Percentiles rank a stretch among this genome's conserved stretches.
Conservation (phyloP, 805 yeast genomes). For the Priceomyces carsonii region DNA sequence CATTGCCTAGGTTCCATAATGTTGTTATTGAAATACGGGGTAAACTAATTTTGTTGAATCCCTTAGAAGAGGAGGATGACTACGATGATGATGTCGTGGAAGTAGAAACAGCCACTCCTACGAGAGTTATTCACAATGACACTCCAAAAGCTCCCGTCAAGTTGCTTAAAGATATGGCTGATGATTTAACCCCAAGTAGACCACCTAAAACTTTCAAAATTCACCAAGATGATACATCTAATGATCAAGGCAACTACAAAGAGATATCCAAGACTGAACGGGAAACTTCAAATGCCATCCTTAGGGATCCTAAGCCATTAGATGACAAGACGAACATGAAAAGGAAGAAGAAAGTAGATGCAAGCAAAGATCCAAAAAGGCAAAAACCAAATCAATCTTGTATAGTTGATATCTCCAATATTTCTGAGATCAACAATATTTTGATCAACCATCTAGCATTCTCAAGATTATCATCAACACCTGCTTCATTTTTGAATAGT, state of each 20-base stretch:
- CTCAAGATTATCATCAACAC: conserved; percentile 84
- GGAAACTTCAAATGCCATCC: no score
- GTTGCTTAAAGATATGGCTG: neutral
- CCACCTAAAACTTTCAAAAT: conserved; percentile 2
- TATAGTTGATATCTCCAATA: conserved; percentile 23
- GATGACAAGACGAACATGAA: conserved; percentile 26
- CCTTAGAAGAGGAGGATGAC: conserved; percentile 44
- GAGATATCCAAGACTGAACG: no score
- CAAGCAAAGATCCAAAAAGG: conserved; percentile 13
- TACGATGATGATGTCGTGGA: conserved; percentile 44
- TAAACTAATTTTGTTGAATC: conserved; percentile 54
- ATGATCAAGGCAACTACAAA: no score
- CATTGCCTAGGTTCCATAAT: conserved; percentile 62
- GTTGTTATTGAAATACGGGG: conserved; percentile 72
- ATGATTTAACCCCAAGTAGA: conserved; percentile 4
- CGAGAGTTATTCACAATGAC: neutral
- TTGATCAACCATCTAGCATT: conserved; percentile 86
- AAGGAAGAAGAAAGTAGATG: conserved; percentile 17
- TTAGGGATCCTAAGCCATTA: conserved; percentile 14
- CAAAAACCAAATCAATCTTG: conserved; percentile 17
- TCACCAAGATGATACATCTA: conserved; percentile 1
- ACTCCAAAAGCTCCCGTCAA: conserved; percentile 5
- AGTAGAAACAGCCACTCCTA: conserved; percentile 1
- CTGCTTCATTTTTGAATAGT: conserved; percentile 68
- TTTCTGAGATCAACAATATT: conserved; percentile 59